Percentiles rank a stretch among this genome's conserved stretches.
Evolutionary conservation across 306 rosid species (phyloP).

Genomic region (Dalbergia oliveri): DNA sequence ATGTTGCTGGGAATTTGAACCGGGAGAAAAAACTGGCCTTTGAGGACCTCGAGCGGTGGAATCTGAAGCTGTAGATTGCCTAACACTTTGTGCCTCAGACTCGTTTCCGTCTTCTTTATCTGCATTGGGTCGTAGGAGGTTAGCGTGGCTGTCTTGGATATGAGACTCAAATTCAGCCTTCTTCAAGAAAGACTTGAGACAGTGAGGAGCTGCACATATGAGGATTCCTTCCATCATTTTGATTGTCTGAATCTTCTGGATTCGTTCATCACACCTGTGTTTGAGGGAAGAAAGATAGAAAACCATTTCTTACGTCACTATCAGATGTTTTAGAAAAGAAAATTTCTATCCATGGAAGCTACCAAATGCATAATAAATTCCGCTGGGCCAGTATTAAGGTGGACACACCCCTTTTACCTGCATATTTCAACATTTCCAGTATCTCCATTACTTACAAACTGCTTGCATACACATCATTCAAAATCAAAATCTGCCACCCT

Average conservation of each 20-base stretch:
- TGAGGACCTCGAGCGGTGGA: conserved; percentile 75
- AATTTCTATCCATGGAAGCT: conserved; percentile 24
- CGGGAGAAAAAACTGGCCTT: conserved; percentile 80
- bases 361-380: conserved; percentile 28
- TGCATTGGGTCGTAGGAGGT: conserved; percentile 78
- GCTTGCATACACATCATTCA: conserved; percentile 4
- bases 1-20: conserved; percentile 78
- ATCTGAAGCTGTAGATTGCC: conserved; percentile 81
- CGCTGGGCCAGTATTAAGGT: conserved; percentile 21
- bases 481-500: conserved; percentile 30
- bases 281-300: conserved; percentile 47
- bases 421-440: conserved; percentile 23
- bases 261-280: conserved; percentile 91
- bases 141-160: conserved; percentile 75
- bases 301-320: conserved; percentile 30
- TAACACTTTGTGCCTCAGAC: conserved; percentile 80
- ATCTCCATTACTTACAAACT: conserved; percentile 1
- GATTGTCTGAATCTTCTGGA: conserved; percentile 96
- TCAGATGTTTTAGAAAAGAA: conserved; percentile 20
- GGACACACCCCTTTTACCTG: conserved; percentile 15
- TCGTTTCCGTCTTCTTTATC: conserved; percentile 90
- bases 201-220: conserved; percentile 97
- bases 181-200: conserved; percentile 92
- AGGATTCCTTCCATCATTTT: conserved; percentile 99
- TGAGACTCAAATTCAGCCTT: conserved; percentile 87